These are phyloP conservation scores for Mallotus nudiflorus DNA, from an alignment of 345 rosid genomes.

Conservation along the genomic window DNA sequence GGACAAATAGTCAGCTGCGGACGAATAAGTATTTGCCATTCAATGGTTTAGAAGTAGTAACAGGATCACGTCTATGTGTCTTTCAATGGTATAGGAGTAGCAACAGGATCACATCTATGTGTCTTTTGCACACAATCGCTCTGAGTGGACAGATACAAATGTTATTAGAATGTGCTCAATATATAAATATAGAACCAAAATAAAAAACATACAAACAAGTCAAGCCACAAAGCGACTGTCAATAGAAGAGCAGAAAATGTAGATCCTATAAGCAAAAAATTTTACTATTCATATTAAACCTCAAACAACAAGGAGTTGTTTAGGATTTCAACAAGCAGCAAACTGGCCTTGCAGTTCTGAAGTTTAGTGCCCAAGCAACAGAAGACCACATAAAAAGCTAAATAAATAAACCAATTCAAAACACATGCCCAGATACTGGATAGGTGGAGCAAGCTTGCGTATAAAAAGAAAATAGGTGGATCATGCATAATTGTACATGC, in stretches of 20 bases:
- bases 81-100: conserved; percentile 12
- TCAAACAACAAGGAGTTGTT: background rate
- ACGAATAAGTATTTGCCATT: background rate
- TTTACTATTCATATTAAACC: background rate
- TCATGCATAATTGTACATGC: too few relatives aligned
- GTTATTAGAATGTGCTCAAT: conserved; percentile 5
- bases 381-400: too few relatives aligned
- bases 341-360: background rate
- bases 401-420: too few relatives aligned
- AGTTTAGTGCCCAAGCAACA: conserved; percentile 8
- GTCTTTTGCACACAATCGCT: conserved; percentile 78
- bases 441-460: too few relatives aligned
- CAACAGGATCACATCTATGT: conserved; percentile 27
- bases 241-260: background rate
- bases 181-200: conserved; percentile 4
- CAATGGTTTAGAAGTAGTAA: background rate
- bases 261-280: too few relatives aligned
- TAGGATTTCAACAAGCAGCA: background rate
- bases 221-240: background rate
- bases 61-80: conserved; percentile 38
- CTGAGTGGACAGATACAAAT: conserved; percentile 37
- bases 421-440: background rate
- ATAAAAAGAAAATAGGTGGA: too few relatives aligned
- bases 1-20: conserved; percentile 16
- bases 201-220: background rate